Percentiles rank a stretch among this genome's conserved stretches.
Conservation (phyloP, 2,329 filamentous ascomycete genomes). For the Xylariaceae sp. region DNA sequence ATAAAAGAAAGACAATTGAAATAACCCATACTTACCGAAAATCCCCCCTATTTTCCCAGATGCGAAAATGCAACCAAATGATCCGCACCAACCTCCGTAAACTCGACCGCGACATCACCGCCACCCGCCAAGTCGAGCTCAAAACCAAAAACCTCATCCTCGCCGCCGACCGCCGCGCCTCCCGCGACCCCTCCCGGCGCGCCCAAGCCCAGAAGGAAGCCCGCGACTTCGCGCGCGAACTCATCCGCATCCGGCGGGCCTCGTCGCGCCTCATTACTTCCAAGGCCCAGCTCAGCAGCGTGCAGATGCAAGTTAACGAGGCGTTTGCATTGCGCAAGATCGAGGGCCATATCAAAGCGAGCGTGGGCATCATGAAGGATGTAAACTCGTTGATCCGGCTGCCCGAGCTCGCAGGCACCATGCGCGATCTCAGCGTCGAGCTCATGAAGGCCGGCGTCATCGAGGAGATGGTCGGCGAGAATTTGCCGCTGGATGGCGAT, state of each 20-base stretch:
- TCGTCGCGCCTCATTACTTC: slow-evolving; percentile 70
- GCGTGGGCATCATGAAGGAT: slow-evolving; percentile 93
- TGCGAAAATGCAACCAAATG: slow-evolving; percentile 89
- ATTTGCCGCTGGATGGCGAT: slow-evolving; percentile 68
- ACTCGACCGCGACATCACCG: slow-evolving; percentile 84
- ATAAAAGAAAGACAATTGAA: neutral
- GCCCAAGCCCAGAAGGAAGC: slow-evolving; percentile 77
- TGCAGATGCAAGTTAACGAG: slow-evolving; percentile 97
- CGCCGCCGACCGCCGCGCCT: slow-evolving; percentile 72
- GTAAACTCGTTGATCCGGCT: slow-evolving; percentile 81
- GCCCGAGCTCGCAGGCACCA: slow-evolving; percentile 81
- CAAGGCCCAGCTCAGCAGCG: slow-evolving; percentile 85
- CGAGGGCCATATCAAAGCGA: slow-evolving; percentile 80
- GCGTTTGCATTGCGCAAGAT: slow-evolving; percentile 95
- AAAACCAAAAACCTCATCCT: slow-evolving; percentile 85
- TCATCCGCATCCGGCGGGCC: slow-evolving; percentile 76
- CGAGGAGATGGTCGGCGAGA: slow-evolving; percentile 93
- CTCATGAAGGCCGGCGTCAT: slow-evolving; percentile 93
- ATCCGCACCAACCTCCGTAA: slow-evolving; percentile 88
- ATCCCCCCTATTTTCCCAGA: slow-evolving; percentile 45
- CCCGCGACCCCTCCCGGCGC: slow-evolving; percentile 71
- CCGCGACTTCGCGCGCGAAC: slow-evolving; percentile 81
- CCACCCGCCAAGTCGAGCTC: slow-evolving; percentile 70
- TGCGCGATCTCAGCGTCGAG: slow-evolving; percentile 82
- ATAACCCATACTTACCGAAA: slow-evolving; percentile 2